phyloP scores from a whole-genome alignment of 495 filamentous ascomycete genomes.

The Xylaria curta region DNA sequence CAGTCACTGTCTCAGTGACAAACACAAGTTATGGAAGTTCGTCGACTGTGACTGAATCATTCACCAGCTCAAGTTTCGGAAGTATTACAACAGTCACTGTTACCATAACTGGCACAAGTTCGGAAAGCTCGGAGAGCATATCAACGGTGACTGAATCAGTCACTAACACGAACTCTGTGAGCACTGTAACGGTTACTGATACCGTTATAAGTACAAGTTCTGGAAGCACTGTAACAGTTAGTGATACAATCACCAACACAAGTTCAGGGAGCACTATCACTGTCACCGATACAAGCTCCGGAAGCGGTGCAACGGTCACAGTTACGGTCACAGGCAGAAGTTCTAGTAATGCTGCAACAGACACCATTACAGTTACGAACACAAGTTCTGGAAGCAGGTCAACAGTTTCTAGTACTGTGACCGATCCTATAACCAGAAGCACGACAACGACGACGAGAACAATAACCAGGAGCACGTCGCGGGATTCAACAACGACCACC shows the following conservation, averaged over 20 bases:
- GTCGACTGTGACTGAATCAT: neutral
- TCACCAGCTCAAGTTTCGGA: neutral
- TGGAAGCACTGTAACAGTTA: neutral
- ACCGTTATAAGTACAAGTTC: constrained; percentile 22
- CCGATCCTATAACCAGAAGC: neutral
- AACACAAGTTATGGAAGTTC: neutral
- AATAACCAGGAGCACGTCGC: neutral
- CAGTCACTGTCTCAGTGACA: neutral
- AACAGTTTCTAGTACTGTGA: constrained; percentile 19
- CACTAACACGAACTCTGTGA: constrained; percentile 17
- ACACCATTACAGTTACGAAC: neutral
- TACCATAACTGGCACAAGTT: neutral
- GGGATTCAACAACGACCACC: neutral
- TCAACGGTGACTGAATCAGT: constrained; percentile 25
- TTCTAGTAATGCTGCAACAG: neutral
- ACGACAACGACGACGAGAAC: constrained; percentile 26
- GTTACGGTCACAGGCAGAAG: neutral
- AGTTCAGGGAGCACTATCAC: constrained; percentile 16
- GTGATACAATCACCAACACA: constrained; percentile 26
- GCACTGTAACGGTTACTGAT: neutral
- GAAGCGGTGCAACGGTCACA: constrained; percentile 14
- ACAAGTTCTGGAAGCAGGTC: neutral
- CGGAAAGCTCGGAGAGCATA: neutral
- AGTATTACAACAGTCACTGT: constrained; percentile 18
- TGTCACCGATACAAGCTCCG: constrained; percentile 7